These are phyloP conservation scores for Salvia hispanica DNA, from an alignment of 257 asterid genomes.

Conservation along the genomic window DNA sequence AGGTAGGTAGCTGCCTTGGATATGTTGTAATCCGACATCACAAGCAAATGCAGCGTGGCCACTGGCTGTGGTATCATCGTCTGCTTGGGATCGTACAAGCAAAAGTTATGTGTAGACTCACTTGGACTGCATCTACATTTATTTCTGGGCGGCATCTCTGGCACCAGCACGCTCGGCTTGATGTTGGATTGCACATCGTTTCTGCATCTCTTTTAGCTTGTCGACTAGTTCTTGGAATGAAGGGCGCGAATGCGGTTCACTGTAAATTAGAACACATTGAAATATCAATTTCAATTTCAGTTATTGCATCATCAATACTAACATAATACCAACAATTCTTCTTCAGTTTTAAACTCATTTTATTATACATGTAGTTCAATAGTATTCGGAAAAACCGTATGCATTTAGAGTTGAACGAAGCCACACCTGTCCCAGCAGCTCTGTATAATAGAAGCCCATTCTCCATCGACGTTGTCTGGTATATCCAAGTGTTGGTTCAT, in stretches of 20 bases:
- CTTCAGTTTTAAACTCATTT: conserved; percentile 11
- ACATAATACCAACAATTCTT: not conserved
- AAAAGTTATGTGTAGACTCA: not conserved
- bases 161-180: conserved; percentile 61
- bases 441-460: conserved; percentile 82
- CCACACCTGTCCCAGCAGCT: conserved; percentile 87
- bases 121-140: conserved; percentile 31
- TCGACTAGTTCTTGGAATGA: conserved; percentile 77
- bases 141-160: conserved; percentile 50
- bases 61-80: not conserved
- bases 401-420: not conserved
- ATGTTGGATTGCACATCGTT: conserved; percentile 46
- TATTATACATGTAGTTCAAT: not conserved
- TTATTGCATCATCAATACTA: not conserved
- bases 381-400: too few species aligned
- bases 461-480: conserved; percentile 72
- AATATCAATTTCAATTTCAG: not conserved
- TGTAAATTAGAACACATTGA: conserved; percentile 34
- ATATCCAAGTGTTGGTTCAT: conserved; percentile 87
- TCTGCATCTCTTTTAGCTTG: conserved; percentile 70
- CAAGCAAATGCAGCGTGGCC: conserved; percentile 21
- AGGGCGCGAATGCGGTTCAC: conserved; percentile 78
- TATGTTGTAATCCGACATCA: conserved; percentile 22
- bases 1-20: not conserved
- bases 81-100: conserved; percentile 15